A percentile compares a stretch with the other conserved stretches of the same genome.
Conservation (phyloP, 345 rosid genomes). For the Hevea brasiliensis region DNA sequence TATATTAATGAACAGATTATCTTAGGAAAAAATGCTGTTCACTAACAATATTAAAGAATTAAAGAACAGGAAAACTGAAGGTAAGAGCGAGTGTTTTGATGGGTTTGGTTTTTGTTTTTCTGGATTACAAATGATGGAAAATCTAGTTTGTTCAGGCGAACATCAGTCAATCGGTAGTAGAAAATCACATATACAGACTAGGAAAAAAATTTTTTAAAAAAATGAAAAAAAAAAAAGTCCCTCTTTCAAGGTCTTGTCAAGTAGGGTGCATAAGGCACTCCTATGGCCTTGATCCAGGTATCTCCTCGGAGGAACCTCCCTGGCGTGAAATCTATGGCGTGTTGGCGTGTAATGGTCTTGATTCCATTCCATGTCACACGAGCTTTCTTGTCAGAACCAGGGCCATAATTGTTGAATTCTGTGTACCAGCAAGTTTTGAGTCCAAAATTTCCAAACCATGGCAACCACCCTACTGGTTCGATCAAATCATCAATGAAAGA, state of each 20-base stretch:
- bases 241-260: conserved; percentile 1
- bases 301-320: conserved; percentile 43
- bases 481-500: conserved; percentile 58
- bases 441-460: conserved; percentile 52
- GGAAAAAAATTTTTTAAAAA: not conserved
- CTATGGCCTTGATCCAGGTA: conserved; percentile 47
- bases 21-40: no score
- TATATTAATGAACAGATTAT: no score
- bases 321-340: conserved; percentile 41
- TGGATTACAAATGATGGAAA: no score
- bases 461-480: conserved; percentile 60
- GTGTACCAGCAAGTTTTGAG: conserved; percentile 55
- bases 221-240: not conserved
- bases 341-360: conserved; percentile 37
- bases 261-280: conserved; percentile 46
- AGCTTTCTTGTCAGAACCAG: conserved; percentile 42
- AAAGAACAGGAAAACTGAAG: no score
- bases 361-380: conserved; percentile 72
- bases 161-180: no score
- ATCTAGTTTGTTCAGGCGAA: no score
- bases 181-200: not conserved
- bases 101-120: no score
- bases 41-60: no score
- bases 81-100: no score
- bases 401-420: conserved; percentile 62